These are phyloP conservation scores for Seminavis robusta DNA, from an alignment of 108 stramenopile species.

Conservation along the genomic window DNA sequence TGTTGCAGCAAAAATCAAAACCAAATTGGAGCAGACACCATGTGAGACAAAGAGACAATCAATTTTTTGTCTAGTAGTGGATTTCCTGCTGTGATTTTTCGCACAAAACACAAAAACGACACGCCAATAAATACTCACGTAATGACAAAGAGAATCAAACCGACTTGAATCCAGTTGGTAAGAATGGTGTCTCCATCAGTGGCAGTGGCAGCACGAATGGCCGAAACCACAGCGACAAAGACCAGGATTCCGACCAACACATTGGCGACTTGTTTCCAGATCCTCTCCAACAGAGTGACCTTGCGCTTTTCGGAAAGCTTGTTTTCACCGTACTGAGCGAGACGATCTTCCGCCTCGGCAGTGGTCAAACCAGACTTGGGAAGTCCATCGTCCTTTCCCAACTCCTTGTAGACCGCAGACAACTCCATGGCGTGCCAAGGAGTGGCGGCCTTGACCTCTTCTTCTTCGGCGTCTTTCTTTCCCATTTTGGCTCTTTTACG, in stretches of 20 bases:
- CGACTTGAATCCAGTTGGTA: constrained; percentile 69
- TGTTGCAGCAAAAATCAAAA: constrained; percentile 4
- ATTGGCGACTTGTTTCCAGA: constrained; percentile 79
- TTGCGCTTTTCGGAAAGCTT: constrained; percentile 66
- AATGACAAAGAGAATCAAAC: constrained; percentile 63
- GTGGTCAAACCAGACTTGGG: constrained; percentile 47
- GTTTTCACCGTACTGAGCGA: constrained; percentile 68
- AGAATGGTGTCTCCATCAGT: constrained; percentile 22
- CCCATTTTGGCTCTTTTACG: no score
- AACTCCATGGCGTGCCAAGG: constrained; percentile 61
- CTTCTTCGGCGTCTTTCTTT: constrained; percentile 22
- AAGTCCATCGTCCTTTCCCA: constrained; percentile 36
- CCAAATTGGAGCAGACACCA: background rate
- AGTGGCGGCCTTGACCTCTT: no score
- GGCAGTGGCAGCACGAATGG: constrained; percentile 41
- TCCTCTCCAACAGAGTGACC: constrained; percentile 62
- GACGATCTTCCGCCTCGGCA: constrained; percentile 52
- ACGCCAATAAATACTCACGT: constrained; percentile 22
- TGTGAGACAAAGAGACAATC: no score
- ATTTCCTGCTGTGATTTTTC: no score
- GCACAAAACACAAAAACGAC: background rate
- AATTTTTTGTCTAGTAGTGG: no score
- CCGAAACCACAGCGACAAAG: constrained; percentile 67
- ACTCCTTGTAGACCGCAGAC: constrained; percentile 33
- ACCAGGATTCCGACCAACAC: constrained; percentile 76